Evolutionary conservation across 768 basidiomycete genomes (phyloP).

Genomic region (Termitomyces sp.): DNA sequence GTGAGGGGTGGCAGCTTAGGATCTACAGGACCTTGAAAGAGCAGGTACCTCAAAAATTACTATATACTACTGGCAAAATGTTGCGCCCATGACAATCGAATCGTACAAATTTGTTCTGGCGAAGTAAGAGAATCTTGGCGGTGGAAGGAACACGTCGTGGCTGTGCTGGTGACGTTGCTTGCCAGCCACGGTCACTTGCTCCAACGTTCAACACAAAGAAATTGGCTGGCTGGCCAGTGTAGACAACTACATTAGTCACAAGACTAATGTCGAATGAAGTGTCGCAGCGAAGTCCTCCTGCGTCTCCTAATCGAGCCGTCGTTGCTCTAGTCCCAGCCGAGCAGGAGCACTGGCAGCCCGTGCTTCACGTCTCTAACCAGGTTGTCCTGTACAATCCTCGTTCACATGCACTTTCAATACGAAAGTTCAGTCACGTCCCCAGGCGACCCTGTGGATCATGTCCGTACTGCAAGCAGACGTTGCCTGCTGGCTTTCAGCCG

Average conservation of each 20-base stretch:
- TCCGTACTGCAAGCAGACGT: slow-evolving; percentile 68
- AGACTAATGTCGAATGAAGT: neutral
- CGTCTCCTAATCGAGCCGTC: slow-evolving; percentile 15
- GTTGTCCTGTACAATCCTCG: slow-evolving; percentile 85
- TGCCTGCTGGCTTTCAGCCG: slow-evolving; percentile 41
- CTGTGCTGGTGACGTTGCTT: neutral
- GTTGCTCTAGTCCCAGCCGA: slow-evolving; percentile 17
- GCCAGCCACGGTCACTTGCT: neutral
- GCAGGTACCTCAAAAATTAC: too few species aligned
- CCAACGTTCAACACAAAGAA: neutral
- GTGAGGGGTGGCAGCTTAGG: neutral
- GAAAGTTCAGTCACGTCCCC: slow-evolving; percentile 23
- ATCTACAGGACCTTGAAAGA: neutral
- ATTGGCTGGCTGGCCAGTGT: neutral
- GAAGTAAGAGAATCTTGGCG: too few species aligned
- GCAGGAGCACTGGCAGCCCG: slow-evolving; percentile 61
- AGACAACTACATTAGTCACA: neutral
- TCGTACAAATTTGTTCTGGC: too few species aligned
- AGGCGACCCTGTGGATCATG: slow-evolving; percentile 35
- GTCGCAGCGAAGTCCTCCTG: slow-evolving; percentile 8
- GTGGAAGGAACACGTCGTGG: neutral
- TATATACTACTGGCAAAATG: too few species aligned
- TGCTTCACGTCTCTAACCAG: slow-evolving; percentile 79
- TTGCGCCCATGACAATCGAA: too few species aligned
- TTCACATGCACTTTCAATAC: slow-evolving; percentile 76